Evolutionary conservation across 192 early-diverging fungal species (phyloP).

Genomic region (Neocallimastix lanati): DNA sequence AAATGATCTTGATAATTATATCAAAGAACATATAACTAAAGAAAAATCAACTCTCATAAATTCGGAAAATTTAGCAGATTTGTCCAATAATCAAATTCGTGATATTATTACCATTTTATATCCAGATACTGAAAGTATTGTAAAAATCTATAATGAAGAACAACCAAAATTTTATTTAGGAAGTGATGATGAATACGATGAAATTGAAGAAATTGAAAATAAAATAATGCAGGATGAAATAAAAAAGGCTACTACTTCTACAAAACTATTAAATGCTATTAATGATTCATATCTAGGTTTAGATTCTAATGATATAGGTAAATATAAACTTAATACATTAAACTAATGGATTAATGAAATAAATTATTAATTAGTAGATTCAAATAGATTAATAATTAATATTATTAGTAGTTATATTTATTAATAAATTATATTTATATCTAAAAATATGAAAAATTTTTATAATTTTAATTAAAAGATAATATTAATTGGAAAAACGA

Average conservation of each 20-base stretch:
- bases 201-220: not conserved
- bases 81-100: not conserved
- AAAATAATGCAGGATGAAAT: not conserved
- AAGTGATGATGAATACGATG: not conserved
- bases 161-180: not conserved
- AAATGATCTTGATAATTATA: not conserved
- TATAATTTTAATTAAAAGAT: too few species aligned
- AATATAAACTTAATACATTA: too few species aligned
- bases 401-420: too few species aligned
- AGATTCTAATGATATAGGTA: not conserved
- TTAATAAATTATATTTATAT: too few species aligned
- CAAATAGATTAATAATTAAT: too few species aligned
- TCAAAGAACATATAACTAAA: not conserved
- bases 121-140: not conserved
- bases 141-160: not conserved
- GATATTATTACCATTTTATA: not conserved
- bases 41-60: not conserved
- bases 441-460: too few species aligned
- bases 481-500: not conserved
- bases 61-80: not conserved
- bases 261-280: not conserved
- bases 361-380: too few species aligned
- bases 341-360: too few species aligned
- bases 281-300: not conserved
- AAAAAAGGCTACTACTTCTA: not conserved